Evolutionary conservation across 768 basidiomycete genomes (phyloP).

Genomic region (Leucocoprinus birnbaumii): DNA sequence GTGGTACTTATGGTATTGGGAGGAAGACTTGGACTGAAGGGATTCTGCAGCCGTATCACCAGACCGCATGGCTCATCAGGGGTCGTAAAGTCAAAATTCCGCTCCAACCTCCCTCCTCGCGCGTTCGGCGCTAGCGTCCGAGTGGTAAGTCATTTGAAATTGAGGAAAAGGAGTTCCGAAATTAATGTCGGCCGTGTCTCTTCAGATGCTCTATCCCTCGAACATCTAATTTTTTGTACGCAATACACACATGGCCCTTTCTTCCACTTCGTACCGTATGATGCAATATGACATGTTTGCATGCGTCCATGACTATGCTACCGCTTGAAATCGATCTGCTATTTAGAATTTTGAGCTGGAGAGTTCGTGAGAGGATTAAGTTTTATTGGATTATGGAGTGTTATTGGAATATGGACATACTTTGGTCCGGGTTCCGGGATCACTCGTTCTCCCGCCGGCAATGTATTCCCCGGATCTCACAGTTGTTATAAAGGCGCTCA

Average conservation of each 20-base stretch:
- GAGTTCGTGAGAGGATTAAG: not conserved
- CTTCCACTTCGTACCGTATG: slow-evolving; percentile 34
- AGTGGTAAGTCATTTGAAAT: slow-evolving; percentile 56
- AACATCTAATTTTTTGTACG: slow-evolving; percentile 51
- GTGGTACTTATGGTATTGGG: slow-evolving; percentile 21
- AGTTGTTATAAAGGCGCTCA: not conserved
- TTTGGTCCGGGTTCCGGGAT: slow-evolving; percentile 1
- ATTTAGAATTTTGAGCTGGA: not conserved
- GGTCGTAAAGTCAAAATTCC: slow-evolving; percentile 97
- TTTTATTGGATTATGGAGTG: too few species aligned
- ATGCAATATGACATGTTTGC: slow-evolving; percentile 47
- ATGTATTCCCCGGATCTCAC: slow-evolving; percentile 10
- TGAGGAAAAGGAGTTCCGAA: not conserved
- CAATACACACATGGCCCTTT: slow-evolving; percentile 31
- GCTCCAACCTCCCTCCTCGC: slow-evolving; percentile 90
- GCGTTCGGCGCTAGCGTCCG: slow-evolving; percentile 92
- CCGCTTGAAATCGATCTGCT: not conserved
- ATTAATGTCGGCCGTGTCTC: slow-evolving; percentile 7
- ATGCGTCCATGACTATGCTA: slow-evolving; percentile 26
- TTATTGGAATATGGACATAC: not conserved
- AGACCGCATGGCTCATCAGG: slow-evolving; percentile 93
- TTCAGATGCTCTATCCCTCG: slow-evolving; percentile 91
- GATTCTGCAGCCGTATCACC: slow-evolving; percentile 69
- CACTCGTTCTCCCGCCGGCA: slow-evolving; percentile 8
- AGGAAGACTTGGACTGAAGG: not conserved